These are phyloP conservation scores for Croton laevigatus DNA, from an alignment of 441 rosid species.

Conservation along the genomic window DNA sequence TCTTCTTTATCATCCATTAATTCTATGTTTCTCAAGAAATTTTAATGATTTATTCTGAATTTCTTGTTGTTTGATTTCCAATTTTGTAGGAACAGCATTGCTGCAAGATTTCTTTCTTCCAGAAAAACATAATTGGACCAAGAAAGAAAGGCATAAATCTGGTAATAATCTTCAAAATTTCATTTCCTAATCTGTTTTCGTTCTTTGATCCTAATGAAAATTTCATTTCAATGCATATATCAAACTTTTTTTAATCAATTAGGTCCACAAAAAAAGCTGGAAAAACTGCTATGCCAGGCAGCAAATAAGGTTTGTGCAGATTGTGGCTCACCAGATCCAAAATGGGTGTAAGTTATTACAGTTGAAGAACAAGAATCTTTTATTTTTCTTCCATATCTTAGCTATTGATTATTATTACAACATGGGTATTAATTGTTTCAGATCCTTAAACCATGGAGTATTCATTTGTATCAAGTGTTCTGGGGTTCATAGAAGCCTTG, in stretches of 20 bases:
- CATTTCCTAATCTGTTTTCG: not conserved
- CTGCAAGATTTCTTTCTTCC: slow-evolving; percentile 51
- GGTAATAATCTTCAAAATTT: slow-evolving; percentile 36
- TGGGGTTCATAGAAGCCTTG: slow-evolving; percentile 96
- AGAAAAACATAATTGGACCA: slow-evolving; percentile 22
- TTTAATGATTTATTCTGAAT: not conserved
- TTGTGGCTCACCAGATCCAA: slow-evolving; percentile 94
- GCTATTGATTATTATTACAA: not conserved
- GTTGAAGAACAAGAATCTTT: not conserved
- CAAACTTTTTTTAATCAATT: slow-evolving; percentile 21
- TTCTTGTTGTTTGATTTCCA: slow-evolving; percentile 14
- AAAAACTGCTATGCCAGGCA: slow-evolving; percentile 45
- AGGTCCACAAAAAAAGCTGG: slow-evolving; percentile 65
- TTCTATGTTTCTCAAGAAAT: too few relatives aligned
- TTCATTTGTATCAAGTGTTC: slow-evolving; percentile 97
- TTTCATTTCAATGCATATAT: too few relatives aligned
- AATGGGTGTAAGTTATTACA: slow-evolving; percentile 85
- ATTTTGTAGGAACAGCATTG: slow-evolving; percentile 38
- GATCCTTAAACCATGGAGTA: slow-evolving; percentile 78
- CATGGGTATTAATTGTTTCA: slow-evolving; percentile 26
- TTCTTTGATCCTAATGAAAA: not conserved
- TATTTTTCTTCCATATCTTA: not conserved
- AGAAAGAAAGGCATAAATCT: slow-evolving; percentile 24
- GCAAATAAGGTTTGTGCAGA: slow-evolving; percentile 85
- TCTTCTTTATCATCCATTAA: too few relatives aligned